phyloP scores from a whole-genome alignment of 139 green algal species.

The Coelastrella sp. region DNA sequence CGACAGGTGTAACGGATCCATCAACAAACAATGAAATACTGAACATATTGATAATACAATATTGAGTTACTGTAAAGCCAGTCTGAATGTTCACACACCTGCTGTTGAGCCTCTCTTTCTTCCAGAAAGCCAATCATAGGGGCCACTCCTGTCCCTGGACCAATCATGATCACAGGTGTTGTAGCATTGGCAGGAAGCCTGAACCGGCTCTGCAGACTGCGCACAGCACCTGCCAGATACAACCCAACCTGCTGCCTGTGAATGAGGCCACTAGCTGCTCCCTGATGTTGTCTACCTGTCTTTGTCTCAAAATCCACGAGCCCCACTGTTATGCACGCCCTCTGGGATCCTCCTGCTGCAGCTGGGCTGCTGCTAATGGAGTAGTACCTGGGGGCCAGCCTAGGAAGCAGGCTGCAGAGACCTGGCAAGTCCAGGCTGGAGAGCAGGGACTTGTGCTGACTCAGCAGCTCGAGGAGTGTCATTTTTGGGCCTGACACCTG shows the following conservation, averaged over 20 bases:
- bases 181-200: conserved; percentile 77
- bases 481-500: neutral
- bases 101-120: conserved; percentile 68
- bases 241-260: conserved; percentile 23
- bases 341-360: neutral
- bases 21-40: no score
- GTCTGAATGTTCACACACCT: neutral
- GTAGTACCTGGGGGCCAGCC: conserved; percentile 79
- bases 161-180: conserved; percentile 94
- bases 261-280: conserved; percentile 13
- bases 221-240: conserved; percentile 41
- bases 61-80: neutral
- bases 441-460: neutral
- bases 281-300: conserved; percentile 31
- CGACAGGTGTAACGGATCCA: no score
- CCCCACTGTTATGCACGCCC: conserved; percentile 33
- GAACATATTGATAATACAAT: neutral
- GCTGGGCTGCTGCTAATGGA: conserved; percentile 87
- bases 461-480: conserved; percentile 28
- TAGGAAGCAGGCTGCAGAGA: conserved; percentile 10
- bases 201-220: conserved; percentile 74
- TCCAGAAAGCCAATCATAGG: conserved; percentile 98
- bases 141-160: conserved; percentile 91
- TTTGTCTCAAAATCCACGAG: conserved; percentile 53
- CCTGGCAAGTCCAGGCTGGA: neutral